Percentiles rank a stretch among this genome's conserved stretches.
These are phyloP conservation scores for Diutina mesorugosa DNA, from an alignment of 1,139 yeast genomes.

Conservation along the genomic window DNA sequence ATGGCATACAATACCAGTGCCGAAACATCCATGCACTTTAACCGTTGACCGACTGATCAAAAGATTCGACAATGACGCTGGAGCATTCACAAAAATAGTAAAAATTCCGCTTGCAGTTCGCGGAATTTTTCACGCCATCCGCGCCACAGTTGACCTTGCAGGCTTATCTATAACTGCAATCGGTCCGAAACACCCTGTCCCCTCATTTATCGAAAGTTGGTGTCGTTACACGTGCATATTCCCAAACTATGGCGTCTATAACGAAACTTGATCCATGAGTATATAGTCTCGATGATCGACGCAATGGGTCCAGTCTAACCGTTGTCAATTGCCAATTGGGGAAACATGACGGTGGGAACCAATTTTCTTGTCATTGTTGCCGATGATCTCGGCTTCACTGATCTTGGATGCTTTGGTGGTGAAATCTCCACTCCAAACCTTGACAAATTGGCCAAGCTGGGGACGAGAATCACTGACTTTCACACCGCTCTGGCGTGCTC, in stretches of 20 bases:
- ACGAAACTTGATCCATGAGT: background rate
- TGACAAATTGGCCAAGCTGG: constrained; percentile 26
- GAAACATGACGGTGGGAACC: constrained; percentile 9
- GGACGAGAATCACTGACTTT: constrained; percentile 40
- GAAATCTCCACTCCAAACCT: constrained; percentile 47
- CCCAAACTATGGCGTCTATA: background rate
- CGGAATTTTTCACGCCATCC: background rate
- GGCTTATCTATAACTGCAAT: background rate
- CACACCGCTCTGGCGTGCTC: constrained; percentile 58
- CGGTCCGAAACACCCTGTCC: background rate
- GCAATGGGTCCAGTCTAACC: background rate
- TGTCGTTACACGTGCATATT: background rate
- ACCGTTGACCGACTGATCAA: too few relatives aligned
- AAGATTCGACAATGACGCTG: too few relatives aligned
- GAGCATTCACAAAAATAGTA: too few relatives aligned
- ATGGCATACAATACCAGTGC: too few relatives aligned
- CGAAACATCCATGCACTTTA: too few relatives aligned
- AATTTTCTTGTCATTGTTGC: constrained; percentile 47
- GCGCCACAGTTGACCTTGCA: background rate
- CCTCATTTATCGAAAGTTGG: background rate
- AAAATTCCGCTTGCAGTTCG: background rate
- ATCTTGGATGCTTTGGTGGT: constrained; percentile 43
- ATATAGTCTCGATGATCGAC: background rate
- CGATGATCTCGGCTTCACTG: constrained; percentile 52
- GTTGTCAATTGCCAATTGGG: background rate